Conservation (phyloP, 768 basidiomycete species). For the Lactifluus pinguis region DNA sequence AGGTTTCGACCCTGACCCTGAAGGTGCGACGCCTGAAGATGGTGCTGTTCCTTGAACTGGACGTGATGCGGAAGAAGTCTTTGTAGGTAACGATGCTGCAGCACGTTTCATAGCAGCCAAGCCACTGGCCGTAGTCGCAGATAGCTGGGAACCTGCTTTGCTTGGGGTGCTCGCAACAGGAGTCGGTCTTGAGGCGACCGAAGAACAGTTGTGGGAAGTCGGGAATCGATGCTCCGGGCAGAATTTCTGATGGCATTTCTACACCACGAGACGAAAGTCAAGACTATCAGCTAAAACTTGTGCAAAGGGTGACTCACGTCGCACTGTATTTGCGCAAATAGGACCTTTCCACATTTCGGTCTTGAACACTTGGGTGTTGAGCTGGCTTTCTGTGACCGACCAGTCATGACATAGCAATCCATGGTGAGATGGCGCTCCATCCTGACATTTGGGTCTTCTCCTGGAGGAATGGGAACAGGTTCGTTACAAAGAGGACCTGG, state of each 20-base stretch:
- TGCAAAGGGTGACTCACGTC: conserved; percentile 39
- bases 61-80: conserved; percentile 26
- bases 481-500: conserved; percentile 69
- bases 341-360: conserved; percentile 58
- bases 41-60: conserved; percentile 19
- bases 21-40: conserved; percentile 13
- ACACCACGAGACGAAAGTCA: background rate
- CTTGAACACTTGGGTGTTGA: conserved; percentile 51
- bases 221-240: conserved; percentile 78
- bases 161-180: background rate
- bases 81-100: conserved; percentile 19
- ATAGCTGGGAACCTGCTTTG: conserved; percentile 18
- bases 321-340: conserved; percentile 69
- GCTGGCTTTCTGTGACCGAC: conserved; percentile 39
- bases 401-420: conserved; percentile 64
- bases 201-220: conserved; percentile 52
- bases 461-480: conserved; percentile 66
- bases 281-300: background rate
- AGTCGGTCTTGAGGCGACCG: conserved; percentile 18
- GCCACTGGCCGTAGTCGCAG: conserved; percentile 24
- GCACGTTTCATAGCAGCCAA: conserved; percentile 23
- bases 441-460: conserved; percentile 70
- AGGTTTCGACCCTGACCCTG: conserved; percentile 12
- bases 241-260: conserved; percentile 68
- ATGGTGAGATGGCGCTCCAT: conserved; percentile 68